A percentile compares a stretch with the other conserved stretches of the same genome.
phyloP scores from a whole-genome alignment of 2,329 filamentous ascomycete species.

The Xylaria digitata region DNA sequence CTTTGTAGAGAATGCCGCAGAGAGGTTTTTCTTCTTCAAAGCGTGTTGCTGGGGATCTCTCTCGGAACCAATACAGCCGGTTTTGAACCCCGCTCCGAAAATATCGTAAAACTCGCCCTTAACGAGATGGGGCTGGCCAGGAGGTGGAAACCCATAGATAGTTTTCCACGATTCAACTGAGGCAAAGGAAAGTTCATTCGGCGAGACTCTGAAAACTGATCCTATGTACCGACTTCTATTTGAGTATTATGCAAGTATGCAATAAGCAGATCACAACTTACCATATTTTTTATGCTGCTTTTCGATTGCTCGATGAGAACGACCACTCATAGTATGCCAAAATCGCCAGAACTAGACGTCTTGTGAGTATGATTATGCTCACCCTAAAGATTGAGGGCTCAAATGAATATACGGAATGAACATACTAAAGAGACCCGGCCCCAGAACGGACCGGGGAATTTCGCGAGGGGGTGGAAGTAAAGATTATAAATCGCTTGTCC shows the following conservation, averaged over 20 bases:
- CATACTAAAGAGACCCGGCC: slow-evolving; percentile 31
- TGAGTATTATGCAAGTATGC: not conserved
- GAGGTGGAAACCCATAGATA: slow-evolving; percentile 37
- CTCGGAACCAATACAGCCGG: slow-evolving; percentile 36
- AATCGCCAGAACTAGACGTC: slow-evolving; percentile 36
- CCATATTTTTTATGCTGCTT: slow-evolving; percentile 36
- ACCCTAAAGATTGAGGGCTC: not conserved
- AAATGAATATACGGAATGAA: not conserved
- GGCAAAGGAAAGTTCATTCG: slow-evolving; percentile 39
- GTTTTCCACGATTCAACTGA: slow-evolving; percentile 32
- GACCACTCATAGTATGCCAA: slow-evolving; percentile 36
- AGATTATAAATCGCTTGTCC: slow-evolving; percentile 36
- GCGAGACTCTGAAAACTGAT: slow-evolving; percentile 37
- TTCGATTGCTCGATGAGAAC: slow-evolving; percentile 26
- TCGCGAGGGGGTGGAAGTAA: slow-evolving; percentile 39
- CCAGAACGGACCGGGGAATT: slow-evolving; percentile 35
- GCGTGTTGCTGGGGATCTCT: slow-evolving; percentile 33
- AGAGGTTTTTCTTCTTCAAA: slow-evolving; percentile 34
- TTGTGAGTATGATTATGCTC: slow-evolving; percentile 6
- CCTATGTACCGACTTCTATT: slow-evolving; percentile 20
- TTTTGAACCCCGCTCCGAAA: slow-evolving; percentile 35
- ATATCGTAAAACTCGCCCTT: slow-evolving; percentile 42
- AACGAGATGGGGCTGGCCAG: slow-evolving; percentile 22
- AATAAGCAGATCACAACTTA: not conserved
- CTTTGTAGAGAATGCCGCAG: slow-evolving; percentile 18